These are phyloP conservation scores for Pestalotiopsis sp. DNA, from an alignment of 2,329 filamentous ascomycete species.

Conservation along the genomic window DNA sequence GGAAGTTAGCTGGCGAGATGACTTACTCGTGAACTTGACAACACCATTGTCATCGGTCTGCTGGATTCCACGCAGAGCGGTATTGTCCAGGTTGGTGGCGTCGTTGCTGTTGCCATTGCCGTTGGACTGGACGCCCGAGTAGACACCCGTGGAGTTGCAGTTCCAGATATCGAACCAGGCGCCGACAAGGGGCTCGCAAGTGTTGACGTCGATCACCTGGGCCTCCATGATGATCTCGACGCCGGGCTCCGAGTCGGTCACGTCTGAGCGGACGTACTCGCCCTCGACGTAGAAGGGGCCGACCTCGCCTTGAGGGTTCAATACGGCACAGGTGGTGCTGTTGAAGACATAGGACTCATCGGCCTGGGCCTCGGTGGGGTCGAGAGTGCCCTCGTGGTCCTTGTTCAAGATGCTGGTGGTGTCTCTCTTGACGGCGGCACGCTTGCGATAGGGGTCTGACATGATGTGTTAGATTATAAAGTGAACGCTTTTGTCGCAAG, in stretches of 20 bases:
- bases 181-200: conserved; percentile 51
- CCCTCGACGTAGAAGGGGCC: conserved; percentile 57
- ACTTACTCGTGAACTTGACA: conserved; percentile 41
- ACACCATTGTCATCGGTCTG: conserved; percentile 41
- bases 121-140: conserved; percentile 43
- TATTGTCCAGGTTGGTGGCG: conserved; percentile 41
- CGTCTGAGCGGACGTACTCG: conserved; percentile 49
- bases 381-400: conserved; percentile 2
- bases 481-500: not conserved
- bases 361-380: not conserved
- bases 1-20: conserved; percentile 13
- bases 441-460: not conserved
- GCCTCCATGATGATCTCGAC: conserved; percentile 51
- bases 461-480: not conserved
- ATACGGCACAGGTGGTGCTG: conserved; percentile 26
- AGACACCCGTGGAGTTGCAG: conserved; percentile 47
- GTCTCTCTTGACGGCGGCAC: not conserved
- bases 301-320: conserved; percentile 53
- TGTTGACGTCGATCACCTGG: conserved; percentile 55
- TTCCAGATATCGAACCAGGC: conserved; percentile 54
- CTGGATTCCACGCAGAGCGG: conserved; percentile 43
- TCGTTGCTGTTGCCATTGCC: conserved; percentile 41
- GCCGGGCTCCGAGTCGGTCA: conserved; percentile 48
- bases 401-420: not conserved
- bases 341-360: conserved; percentile 5